These are phyloP conservation scores for Phialophora expanda DNA, from an alignment of 2,329 filamentous ascomycete species.

Conservation along the genomic window DNA sequence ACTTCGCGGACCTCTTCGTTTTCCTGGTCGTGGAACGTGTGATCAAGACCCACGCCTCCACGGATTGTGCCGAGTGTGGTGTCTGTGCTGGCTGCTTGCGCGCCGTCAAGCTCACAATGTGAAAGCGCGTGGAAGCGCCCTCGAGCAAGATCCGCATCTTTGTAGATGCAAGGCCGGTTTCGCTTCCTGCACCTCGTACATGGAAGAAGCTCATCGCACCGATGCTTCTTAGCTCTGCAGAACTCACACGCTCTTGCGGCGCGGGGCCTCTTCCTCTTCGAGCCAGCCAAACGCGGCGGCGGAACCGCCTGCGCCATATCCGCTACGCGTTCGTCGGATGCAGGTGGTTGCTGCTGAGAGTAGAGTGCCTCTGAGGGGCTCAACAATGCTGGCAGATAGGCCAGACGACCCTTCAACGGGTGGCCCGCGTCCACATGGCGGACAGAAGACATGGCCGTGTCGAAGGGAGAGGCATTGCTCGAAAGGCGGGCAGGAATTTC, in stretches of 20 bases:
- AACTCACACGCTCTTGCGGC: constrained; percentile 54
- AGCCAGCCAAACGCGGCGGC: background rate
- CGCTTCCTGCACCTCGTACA: constrained; percentile 52
- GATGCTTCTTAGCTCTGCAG: constrained; percentile 56
- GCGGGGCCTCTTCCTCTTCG: constrained; percentile 44
- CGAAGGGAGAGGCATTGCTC: background rate
- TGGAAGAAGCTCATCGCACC: constrained; percentile 54
- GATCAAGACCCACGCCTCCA: background rate
- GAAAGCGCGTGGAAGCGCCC: constrained; percentile 26
- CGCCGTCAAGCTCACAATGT: background rate
- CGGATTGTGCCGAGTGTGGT: background rate
- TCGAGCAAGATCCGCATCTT: constrained; percentile 44
- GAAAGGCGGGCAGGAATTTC: background rate
- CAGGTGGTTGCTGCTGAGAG: background rate
- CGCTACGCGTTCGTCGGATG: background rate
- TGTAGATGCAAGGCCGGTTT: constrained; percentile 44
- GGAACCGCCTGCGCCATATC: background rate
- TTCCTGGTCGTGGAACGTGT: background rate
- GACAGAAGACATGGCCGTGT: background rate
- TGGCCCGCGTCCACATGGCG: constrained; percentile 3
- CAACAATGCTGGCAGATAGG: constrained; percentile 8
- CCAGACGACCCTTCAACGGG: constrained; percentile 3
- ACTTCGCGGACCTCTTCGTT: constrained; percentile 50
- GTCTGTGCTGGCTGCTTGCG: background rate
- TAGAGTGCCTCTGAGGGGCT: background rate